Conservation (phyloP, 306 rosid species). For the Lagenaria siceraria region DNA sequence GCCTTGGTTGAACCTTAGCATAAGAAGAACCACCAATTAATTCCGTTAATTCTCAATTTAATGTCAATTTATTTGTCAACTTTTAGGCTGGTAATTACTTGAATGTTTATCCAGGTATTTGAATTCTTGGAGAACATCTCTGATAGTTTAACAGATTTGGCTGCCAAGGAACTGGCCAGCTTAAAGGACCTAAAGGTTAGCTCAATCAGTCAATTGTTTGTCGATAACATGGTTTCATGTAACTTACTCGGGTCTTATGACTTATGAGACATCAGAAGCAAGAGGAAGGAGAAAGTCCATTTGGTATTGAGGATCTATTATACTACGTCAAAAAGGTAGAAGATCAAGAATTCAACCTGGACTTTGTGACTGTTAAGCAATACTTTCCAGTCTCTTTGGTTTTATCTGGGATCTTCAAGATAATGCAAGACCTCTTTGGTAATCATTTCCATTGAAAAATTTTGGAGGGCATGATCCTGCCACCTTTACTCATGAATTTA, state of each 20-base stretch:
- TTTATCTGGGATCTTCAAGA: conserved; percentile 81
- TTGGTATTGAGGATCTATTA: conserved; percentile 75
- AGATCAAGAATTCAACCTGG: conserved; percentile 55
- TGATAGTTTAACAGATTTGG: conserved; percentile 49
- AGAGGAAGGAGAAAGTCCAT: conserved; percentile 84
- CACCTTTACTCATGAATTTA: conserved; percentile 11
- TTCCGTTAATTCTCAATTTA: background rate
- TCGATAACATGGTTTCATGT: conserved; percentile 12
- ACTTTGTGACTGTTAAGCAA: conserved; percentile 72
- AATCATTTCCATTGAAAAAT: conserved; percentile 9
- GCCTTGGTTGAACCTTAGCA: background rate
- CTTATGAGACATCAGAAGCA: conserved; percentile 47
- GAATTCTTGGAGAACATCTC: conserved; percentile 85
- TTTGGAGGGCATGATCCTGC: background rate
- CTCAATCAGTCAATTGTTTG: background rate
- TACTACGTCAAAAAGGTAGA: conserved; percentile 69
- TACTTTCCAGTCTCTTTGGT: conserved; percentile 82
- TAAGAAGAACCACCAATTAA: background rate
- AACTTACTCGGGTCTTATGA: conserved; percentile 22
- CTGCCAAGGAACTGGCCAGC: conserved; percentile 52
- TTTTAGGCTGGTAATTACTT: background rate
- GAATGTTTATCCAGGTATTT: conserved; percentile 48
- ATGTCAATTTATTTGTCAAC: background rate
- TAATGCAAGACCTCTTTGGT: conserved; percentile 89
- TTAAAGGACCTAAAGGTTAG: conserved; percentile 74